Evolutionary conservation across 345 rosid species (phyloP).

Genomic region (Toxicodendron radicans): DNA sequence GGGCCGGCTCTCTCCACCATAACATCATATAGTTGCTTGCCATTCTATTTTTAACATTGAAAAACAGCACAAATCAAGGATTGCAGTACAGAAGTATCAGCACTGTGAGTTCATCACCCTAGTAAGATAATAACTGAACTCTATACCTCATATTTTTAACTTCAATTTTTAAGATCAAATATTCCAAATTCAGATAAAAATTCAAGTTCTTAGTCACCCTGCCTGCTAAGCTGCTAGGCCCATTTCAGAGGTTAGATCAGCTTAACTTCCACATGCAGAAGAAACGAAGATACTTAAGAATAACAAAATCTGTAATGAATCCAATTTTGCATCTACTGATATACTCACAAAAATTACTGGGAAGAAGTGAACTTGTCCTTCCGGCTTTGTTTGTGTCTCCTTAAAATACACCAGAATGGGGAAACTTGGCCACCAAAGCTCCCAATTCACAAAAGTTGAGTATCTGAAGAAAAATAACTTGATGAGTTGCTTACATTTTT

Average conservation of each 20-base stretch:
- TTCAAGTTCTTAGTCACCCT: background rate
- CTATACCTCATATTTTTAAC: background rate
- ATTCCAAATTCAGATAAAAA: background rate
- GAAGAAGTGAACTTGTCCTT: constrained; percentile 86
- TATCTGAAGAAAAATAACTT: constrained; percentile 35
- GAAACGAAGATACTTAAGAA: background rate
- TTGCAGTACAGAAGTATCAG: background rate
- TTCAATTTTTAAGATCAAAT: background rate
- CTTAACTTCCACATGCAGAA: background rate
- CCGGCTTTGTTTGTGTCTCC: constrained; percentile 72
- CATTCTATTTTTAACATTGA: constrained; percentile 39
- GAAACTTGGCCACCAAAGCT: constrained; percentile 83
- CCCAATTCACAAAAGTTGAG: constrained; percentile 80
- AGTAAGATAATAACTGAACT: background rate
- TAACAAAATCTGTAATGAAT: background rate
- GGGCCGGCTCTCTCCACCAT: constrained; percentile 82
- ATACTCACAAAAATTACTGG: constrained; percentile 75
- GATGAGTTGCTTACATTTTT: constrained; percentile 1
- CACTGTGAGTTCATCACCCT: background rate
- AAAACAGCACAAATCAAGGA: constrained; percentile 5
- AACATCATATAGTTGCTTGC: constrained; percentile 66
- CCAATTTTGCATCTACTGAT: background rate
- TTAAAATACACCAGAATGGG: constrained; percentile 74
- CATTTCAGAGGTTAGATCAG: background rate
- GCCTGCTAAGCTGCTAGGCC: background rate